Evolutionary conservation across 805 yeast genomes (phyloP).

Genomic region (Metschnikowia aberdeeniae): DNA sequence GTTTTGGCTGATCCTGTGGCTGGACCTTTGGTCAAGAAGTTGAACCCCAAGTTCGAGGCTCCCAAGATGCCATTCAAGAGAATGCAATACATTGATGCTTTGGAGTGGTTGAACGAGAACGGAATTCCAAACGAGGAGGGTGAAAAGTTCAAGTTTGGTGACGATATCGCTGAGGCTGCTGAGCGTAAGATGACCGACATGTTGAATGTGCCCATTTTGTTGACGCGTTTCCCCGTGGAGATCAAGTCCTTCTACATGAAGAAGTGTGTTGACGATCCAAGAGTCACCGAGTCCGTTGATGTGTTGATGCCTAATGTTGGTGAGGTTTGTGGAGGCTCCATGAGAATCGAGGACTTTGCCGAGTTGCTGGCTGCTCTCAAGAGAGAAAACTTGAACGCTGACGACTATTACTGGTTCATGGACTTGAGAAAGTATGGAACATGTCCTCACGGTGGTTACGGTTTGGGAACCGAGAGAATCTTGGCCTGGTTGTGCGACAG

Average conservation of each 20-base stretch:
- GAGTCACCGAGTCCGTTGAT: conserved; percentile 98
- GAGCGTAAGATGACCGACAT: conserved; percentile 98
- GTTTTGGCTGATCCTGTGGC: conserved; percentile 88
- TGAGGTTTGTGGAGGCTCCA: conserved; percentile 98
- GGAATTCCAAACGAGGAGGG: conserved; percentile 94
- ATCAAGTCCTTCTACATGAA: conserved; percentile 98
- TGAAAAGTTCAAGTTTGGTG: conserved; percentile 90
- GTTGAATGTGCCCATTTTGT: conserved; percentile 86
- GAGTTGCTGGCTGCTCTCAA: conserved; percentile 87
- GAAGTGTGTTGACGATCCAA: conserved; percentile 80
- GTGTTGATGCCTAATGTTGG: conserved; percentile 99
- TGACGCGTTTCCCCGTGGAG: conserved; percentile 93
- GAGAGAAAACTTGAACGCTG: conserved; percentile 83
- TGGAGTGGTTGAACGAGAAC: conserved; percentile 95
- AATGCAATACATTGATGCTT: conserved; percentile 85
- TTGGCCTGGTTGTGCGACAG: conserved; percentile 98
- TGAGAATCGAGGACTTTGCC: conserved; percentile 84
- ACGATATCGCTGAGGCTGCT: conserved; percentile 99
- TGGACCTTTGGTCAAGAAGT: conserved; percentile 82
- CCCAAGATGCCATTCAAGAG: conserved; percentile 88
- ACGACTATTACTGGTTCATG: conserved; percentile 90
- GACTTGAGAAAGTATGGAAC: conserved; percentile 97
- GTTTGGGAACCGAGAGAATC: conserved; percentile 96
- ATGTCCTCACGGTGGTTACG: conserved; percentile 98
- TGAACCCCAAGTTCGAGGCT: conserved; percentile 85